Base-by-base conservation (phyloP, 2,329 filamentous ascomycete genomes). In the Apiospora phragmitis region DNA sequence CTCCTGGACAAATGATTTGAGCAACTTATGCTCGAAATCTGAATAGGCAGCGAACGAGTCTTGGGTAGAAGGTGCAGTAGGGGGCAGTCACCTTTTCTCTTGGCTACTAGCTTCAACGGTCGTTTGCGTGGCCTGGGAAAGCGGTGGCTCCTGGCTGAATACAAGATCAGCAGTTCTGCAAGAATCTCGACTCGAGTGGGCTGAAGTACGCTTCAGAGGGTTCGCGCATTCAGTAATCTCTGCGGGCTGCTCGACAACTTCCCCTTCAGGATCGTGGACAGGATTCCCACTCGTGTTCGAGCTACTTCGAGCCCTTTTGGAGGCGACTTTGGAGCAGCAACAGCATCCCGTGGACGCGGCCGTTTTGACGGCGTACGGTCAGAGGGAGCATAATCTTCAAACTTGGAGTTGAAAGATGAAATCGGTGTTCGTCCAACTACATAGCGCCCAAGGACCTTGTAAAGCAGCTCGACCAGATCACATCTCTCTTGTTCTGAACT, bases 121-220 rank as follows among this genome's bases (percentile, higher is more conserved):
- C 21, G 79, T 78, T 70, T 84, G 80, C 1, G 77, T 83, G 12
- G 76, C 55, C 12, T 62, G 55, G 21, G 55, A 74, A 29, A 67
- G 51, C 4, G 73, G 71, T 0, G 72, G 72, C 1, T 70, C 38
- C n/a, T 76, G 72, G 14, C 81, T 83, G 68, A 83, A 85, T 29
- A 82, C 72, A 6, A 72, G 76, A 0, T 47, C 65, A 6, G 42
- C 41, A 1, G 32, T 35, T 14, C 42, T 35, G 16, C 29, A 67
- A 3, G 65, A 67, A n/a, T 43, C 42, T 16, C 45, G 26, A 24
- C 65, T 67, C 9, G 65, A 67, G 35, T 67, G 65, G 9, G 55
- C 55, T 9, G 55, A 62, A 9, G 55, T 62, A 21, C 55, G 55
- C 32, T 62, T 62, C 32, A 62, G 24, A 18, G 9, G 16, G 51